Evolutionary conservation across 2,329 filamentous ascomycete species (phyloP), one percentile per base, ranked within the genome.

Genomic region (Phialemonium atrogriseum): DNA sequence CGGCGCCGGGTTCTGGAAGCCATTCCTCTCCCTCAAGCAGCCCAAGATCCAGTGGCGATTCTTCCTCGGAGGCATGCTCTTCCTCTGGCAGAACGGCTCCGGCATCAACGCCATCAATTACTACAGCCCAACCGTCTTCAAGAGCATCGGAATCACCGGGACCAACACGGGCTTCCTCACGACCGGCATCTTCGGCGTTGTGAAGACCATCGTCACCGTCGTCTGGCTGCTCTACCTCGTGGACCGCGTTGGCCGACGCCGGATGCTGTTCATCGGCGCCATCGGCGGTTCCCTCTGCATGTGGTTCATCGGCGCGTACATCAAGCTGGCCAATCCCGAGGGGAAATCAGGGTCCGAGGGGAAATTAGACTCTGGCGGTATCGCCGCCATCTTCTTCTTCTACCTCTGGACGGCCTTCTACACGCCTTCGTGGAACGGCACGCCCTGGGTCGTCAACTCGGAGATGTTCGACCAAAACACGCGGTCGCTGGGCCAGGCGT

Each of bases 91-190:
- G 55, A 89, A 89, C 45, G 78, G 78, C 30, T 68, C 62, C 4
- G 82, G 82, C 3, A 86, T 86, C 60, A 86, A 86, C 44, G 80
- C 81, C 13, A 79, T 84, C 60, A 86, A 85, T 61, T 86, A 85
- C 58, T 84, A 80, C 55, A 68, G 63, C 1, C 80, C 80, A 0
- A 80, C 72, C 1, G 71, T 85, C 8, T 84, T 86, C 64, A 68
- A 60, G 40, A 60, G 56, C 26, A 57, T 69, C 30, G 65, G 65
- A 5, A 56, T 68, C 30, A 57, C 52, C 2, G 65, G 64, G 10
- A 63, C 58, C 28, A 61, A 58, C 44, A 60, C 57, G 0, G 49
- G 56, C 22, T 60, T 69, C 39, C 51, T 69, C 18, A 83, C 80
- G 0, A 87, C 82, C 0, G 83, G 83, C 15, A 74, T 87, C 40